phyloP scores from a whole-genome alignment of 2,329 filamentous ascomycete species.

The Paramyrothecium sp. region DNA sequence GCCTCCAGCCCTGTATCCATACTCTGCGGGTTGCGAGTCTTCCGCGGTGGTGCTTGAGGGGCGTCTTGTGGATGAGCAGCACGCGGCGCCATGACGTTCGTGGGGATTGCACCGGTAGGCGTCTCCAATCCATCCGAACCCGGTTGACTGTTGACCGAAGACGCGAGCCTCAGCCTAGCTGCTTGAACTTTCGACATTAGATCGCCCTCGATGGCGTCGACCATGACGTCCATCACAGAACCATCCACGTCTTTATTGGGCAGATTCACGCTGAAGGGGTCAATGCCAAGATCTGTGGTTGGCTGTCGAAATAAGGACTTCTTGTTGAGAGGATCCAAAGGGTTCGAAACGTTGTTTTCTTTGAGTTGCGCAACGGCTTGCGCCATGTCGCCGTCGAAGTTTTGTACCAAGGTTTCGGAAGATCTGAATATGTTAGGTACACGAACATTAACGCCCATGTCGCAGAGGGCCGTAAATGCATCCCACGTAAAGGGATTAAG shows the following conservation, averaged over 20 bases:
- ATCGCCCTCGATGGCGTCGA: conserved; percentile 48
- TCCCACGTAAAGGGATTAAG: conserved; percentile 98
- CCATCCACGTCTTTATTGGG: conserved; percentile 39
- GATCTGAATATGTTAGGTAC: conserved; percentile 85
- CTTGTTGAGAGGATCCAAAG: conserved; percentile 39
- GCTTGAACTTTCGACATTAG: conserved; percentile 56
- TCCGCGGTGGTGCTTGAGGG: conserved; percentile 51
- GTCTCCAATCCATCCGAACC: conserved; percentile 63
- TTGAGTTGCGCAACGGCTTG: conserved; percentile 26
- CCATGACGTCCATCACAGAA: conserved; percentile 37
- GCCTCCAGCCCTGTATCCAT: conserved; percentile 54
- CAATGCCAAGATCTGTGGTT: conserved; percentile 34
- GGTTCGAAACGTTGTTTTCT: conserved; percentile 30
- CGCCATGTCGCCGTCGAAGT: conserved; percentile 37
- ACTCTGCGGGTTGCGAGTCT: conserved; percentile 52
- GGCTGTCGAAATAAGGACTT: conserved; percentile 37
- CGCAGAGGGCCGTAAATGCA: conserved; percentile 84
- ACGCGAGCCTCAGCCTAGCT: conserved; percentile 44
- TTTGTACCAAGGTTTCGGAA: conserved; percentile 52
- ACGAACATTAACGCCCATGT: conserved; percentile 78
- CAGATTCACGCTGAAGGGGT: conserved; percentile 52
- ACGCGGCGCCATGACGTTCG: conserved; percentile 20
- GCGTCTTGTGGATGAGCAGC: conserved; percentile 36
- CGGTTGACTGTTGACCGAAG: conserved; percentile 32
- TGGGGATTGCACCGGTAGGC: conserved; percentile 36